phyloP scores from a whole-genome alignment of 352 stramenopile genomes.

The Phytophthora pisi region DNA sequence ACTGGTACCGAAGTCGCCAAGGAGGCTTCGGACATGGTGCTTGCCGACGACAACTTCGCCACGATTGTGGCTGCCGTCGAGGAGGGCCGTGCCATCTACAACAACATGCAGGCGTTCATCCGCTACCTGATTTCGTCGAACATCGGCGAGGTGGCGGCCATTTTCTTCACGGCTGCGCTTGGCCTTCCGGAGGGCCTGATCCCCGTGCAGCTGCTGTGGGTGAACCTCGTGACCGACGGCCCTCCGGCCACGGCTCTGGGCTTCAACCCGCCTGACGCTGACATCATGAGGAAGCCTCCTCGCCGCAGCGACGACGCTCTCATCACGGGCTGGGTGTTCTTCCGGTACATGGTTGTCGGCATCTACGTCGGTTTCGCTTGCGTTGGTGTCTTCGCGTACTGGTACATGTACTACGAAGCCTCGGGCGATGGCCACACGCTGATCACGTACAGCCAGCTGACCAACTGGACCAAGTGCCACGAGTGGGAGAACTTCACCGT shows the following conservation, averaged over 20 bases:
- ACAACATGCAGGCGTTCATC: conserved; percentile 99
- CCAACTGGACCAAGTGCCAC: conserved; percentile 91
- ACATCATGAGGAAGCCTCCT: conserved; percentile 97
- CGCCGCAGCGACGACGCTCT: conserved; percentile 96
- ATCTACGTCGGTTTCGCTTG: conserved; percentile 94
- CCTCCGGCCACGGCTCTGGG: conserved; percentile 97
- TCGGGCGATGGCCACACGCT: conserved; percentile 93
- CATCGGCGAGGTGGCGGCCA: conserved; percentile 98
- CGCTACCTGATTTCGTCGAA: conserved; percentile 99
- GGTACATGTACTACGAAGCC: conserved; percentile 93
- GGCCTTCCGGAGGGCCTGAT: conserved; percentile 98
- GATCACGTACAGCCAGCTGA: conserved; percentile 91
- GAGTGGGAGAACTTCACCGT: conserved; percentile 92
- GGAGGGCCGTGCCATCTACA: conserved; percentile 89
- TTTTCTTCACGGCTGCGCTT: conserved; percentile 97
- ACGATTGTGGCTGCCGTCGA: conserved; percentile 96
- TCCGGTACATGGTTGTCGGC: conserved; percentile 96
- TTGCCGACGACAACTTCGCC: conserved; percentile 99
- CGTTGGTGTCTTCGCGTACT: conserved; percentile 94
- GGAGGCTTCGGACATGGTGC: conserved; percentile 98
- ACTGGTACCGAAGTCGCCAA: conserved; percentile 98
- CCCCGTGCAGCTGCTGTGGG: conserved; percentile 99
- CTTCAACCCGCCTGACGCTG: conserved; percentile 98
- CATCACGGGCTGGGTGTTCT: conserved; percentile 98
- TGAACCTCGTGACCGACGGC: conserved; percentile 99